Base-by-base conservation (phyloP, 257 asterid genomes). In the Przewalskia tangutica region DNA sequence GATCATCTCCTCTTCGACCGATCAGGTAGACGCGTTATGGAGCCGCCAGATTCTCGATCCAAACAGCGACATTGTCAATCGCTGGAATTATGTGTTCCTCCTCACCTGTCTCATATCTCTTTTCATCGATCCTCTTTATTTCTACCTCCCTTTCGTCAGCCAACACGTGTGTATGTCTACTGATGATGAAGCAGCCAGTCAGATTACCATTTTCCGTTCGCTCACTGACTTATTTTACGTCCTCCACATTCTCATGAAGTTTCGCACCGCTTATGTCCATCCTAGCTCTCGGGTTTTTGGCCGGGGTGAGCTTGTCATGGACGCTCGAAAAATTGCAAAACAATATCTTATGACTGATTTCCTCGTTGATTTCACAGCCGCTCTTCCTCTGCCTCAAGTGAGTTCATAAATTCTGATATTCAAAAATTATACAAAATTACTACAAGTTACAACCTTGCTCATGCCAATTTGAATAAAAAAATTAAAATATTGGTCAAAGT, bases 281-380 rank as follows among this genome's bases (percentile, higher is more conserved):
- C 98, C 97, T 0, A 91, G 91, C 77, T 96, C 99, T 6, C 87
- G 97, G 71, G 98, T 94, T 20, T 95, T 95, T 40, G 99, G 99
- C 12, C 90, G 97, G 51, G 99, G 99, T 13, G 99, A 94, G 86
- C 97, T 96, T 65, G 98, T 96, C 3, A 91, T 86, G 97, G 98
- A 94, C 60, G 89, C 95, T 27, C 82, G 18, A 0, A 90, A 91
- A 77, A 95, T 96, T n/a, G 88, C 92, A 3, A 83, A 71, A 81
- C 86, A 90, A 60, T 96, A 96, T 66, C 95, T 96, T 38, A 94
- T 85, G 85, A 46, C 92, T 0, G 97, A 92, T 89, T 94, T 96
- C 63, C 80, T 91, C 7, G 64, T 96, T 27, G 99, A 96, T 85
- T 85, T 96, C 6, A 86, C 96, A 2, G 98, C 99, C 38, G 82